Percentiles rank a stretch among this genome's conserved stretches.
These are phyloP conservation scores for Thelonectria discophora DNA, from an alignment of 2,329 filamentous ascomycete species.

Conservation along the genomic window DNA sequence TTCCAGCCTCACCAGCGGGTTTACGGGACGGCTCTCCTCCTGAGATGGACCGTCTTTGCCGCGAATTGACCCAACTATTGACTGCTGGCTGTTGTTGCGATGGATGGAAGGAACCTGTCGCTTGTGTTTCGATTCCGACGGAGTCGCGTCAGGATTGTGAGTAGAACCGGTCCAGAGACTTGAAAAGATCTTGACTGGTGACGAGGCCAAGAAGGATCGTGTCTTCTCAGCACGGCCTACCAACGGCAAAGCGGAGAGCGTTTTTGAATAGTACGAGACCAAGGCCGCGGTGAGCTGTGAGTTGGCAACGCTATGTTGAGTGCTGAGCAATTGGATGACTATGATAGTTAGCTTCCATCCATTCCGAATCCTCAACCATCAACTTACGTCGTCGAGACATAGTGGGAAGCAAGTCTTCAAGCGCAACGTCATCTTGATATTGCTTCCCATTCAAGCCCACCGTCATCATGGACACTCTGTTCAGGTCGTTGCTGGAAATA, in stretches of 20 bases:
- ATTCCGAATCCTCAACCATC: background rate
- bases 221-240: slow-evolving; percentile 70
- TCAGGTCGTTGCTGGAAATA: slow-evolving; percentile 63
- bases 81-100: slow-evolving; percentile 59
- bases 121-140: slow-evolving; percentile 50
- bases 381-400: slow-evolving; percentile 76
- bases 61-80: slow-evolving; percentile 64
- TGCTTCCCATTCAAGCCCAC: slow-evolving; percentile 73
- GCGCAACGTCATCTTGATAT: slow-evolving; percentile 77
- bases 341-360: slow-evolving; percentile 45
- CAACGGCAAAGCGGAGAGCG: slow-evolving; percentile 74
- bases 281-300: slow-evolving; percentile 71
- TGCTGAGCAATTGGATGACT: slow-evolving; percentile 78
- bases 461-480: slow-evolving; percentile 59
- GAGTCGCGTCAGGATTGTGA: slow-evolving; percentile 46
- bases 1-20: slow-evolving; percentile 78
- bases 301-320: slow-evolving; percentile 75
- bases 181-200: slow-evolving; percentile 89
- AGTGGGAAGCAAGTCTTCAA: slow-evolving; percentile 77
- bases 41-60: slow-evolving; percentile 51
- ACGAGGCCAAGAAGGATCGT: slow-evolving; percentile 77
- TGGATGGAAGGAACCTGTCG: slow-evolving; percentile 53
- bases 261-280: slow-evolving; percentile 80
- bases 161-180: slow-evolving; percentile 74
- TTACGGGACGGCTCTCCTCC: slow-evolving; percentile 66